Evolutionary conservation across 2,329 filamentous ascomycete species (phyloP).

Genomic region (Colletotrichum lentis): DNA sequence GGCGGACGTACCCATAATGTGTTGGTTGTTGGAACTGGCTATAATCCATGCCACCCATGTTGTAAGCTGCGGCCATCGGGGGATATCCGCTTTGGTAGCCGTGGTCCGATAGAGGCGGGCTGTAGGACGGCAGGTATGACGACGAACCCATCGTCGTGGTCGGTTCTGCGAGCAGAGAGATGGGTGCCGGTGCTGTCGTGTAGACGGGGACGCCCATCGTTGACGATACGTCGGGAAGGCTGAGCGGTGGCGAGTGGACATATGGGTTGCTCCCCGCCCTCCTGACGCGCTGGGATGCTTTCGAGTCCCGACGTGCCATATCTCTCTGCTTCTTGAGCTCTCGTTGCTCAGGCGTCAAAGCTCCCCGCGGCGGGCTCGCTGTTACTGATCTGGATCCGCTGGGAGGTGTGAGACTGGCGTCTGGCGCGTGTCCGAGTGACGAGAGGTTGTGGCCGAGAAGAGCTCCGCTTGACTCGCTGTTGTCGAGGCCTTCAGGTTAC

Average conservation of each 20-base stretch:
- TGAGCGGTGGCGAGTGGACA: constrained; percentile 53
- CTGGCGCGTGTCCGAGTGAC: constrained; percentile 57
- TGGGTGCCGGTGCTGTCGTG: constrained; percentile 59
- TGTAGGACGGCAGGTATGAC: constrained; percentile 61
- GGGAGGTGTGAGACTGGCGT: constrained; percentile 61
- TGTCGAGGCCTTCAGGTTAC: constrained; percentile 44
- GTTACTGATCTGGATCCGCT: constrained; percentile 62
- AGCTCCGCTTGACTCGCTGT: constrained; percentile 36
- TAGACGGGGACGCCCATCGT: constrained; percentile 59
- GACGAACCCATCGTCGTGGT: constrained; percentile 53
- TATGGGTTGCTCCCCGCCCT: constrained; percentile 58
- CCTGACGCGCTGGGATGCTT: constrained; percentile 59
- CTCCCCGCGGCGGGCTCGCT: constrained; percentile 64
- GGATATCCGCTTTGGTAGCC: constrained; percentile 46
- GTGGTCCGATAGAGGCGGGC: constrained; percentile 56
- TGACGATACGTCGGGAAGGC: constrained; percentile 53
- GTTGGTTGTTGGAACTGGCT: constrained; percentile 46
- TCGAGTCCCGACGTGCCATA: constrained; percentile 65
- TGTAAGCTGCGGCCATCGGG: constrained; percentile 51
- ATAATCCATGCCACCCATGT: constrained; percentile 55
- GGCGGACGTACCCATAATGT: constrained; percentile 52
- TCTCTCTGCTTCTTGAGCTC: constrained; percentile 69
- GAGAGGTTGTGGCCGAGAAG: constrained; percentile 57
- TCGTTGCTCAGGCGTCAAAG: constrained; percentile 66
- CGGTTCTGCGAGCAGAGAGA: constrained; percentile 61